Evolutionary conservation across 179 eudicot species (phyloP).

Genomic region (Sideroxylon spinosum): DNA sequence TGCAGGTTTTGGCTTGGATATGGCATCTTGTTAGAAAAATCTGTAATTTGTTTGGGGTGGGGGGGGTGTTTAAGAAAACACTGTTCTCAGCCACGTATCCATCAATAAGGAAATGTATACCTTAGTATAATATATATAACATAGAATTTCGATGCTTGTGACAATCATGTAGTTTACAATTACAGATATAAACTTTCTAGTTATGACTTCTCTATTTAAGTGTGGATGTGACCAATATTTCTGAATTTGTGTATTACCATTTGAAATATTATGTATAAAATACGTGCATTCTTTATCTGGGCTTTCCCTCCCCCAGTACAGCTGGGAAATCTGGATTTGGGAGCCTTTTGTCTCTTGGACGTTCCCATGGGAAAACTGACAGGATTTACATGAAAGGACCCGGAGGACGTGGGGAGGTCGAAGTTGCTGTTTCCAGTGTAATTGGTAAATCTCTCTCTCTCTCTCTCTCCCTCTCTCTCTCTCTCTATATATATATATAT

Average conservation of each 20-base stretch:
- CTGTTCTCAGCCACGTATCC: background rate
- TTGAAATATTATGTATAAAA: background rate
- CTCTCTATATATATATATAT: no score
- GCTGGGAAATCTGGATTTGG: slow-evolving; percentile 84
- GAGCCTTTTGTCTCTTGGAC: slow-evolving; percentile 80
- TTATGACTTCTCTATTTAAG: background rate
- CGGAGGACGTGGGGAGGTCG: slow-evolving; percentile 98
- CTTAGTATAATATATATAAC: background rate
- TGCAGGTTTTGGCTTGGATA: no score
- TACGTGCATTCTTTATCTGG: background rate
- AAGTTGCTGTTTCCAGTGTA: slow-evolving; percentile 96
- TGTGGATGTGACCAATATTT: background rate
- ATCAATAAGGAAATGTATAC: background rate
- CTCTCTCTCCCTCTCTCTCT: no score
- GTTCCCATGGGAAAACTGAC: slow-evolving; percentile 74
- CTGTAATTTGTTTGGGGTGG: no score
- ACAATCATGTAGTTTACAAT: background rate
- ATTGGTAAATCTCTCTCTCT: slow-evolving; percentile 40
- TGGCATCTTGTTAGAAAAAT: no score
- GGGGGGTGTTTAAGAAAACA: background rate
- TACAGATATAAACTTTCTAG: background rate
- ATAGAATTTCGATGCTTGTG: background rate
- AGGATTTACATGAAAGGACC: slow-evolving; percentile 95
- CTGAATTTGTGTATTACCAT: no score
- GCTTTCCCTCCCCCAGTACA: slow-evolving; percentile 27